Percentiles rank a stretch among this genome's conserved stretches.
Conservation (phyloP, 2,329 filamentous ascomycete genomes). For the Alternaria novae-zelandiae region DNA sequence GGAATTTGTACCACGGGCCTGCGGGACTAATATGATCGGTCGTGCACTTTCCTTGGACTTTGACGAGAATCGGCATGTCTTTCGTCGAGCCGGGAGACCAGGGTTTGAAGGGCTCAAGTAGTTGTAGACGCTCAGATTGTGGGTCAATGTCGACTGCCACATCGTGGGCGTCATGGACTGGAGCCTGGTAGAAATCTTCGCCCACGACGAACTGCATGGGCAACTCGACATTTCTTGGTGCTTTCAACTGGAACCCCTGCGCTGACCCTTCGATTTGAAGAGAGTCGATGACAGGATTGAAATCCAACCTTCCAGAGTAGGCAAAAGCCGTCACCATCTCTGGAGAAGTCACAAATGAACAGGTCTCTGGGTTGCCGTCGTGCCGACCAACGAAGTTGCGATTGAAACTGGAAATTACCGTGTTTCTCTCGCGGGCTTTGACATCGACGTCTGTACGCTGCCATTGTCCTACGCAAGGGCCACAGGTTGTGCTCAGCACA, state of each 20-base stretch:
- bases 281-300: conserved; percentile 40
- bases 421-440: conserved; percentile 36
- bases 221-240: conserved; percentile 35
- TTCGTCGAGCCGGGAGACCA: conserved; percentile 34
- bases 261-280: conserved; percentile 15
- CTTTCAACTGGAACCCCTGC: conserved; percentile 31
- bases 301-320: conserved; percentile 24
- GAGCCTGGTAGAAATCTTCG: conserved; percentile 33
- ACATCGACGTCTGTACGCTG: conserved; percentile 41
- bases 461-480: conserved; percentile 48
- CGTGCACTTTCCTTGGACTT: conserved; percentile 49
- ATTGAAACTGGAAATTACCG: conserved; percentile 47
- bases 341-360: conserved; percentile 58
- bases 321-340: conserved; percentile 53
- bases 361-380: conserved; percentile 53
- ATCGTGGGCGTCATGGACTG: conserved; percentile 21
- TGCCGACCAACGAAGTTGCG: conserved; percentile 49
- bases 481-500: conserved; percentile 45
- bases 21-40: conserved; percentile 52
- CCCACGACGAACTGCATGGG: conserved; percentile 31
- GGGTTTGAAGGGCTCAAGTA: conserved; percentile 20
- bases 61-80: conserved; percentile 40
- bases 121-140: conserved; percentile 33
- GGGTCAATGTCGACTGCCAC: conserved; percentile 35
- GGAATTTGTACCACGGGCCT: conserved; percentile 50